A percentile compares a stretch with the other conserved stretches of the same genome.
Evolutionary conservation across 768 basidiomycete species (phyloP).

Genomic region (Boletus rex-veris): DNA sequence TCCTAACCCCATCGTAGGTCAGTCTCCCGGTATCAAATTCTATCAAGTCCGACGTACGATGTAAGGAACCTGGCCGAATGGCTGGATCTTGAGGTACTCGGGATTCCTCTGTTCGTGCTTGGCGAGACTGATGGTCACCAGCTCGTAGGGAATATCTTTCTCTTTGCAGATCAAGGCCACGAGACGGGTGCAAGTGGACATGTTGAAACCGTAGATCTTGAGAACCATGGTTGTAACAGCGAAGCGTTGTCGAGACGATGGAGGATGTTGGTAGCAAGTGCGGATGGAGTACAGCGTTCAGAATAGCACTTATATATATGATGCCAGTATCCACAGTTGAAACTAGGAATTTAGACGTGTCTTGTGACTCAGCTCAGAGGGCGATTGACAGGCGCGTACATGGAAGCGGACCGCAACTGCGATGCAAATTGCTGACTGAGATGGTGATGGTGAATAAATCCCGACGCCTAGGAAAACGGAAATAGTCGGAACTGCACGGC

Average conservation of each 20-base stretch:
- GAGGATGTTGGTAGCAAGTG: neutral
- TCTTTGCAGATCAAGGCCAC: constrained; percentile 53
- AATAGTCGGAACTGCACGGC: too few species aligned
- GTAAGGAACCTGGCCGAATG: constrained; percentile 53
- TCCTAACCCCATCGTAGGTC: constrained; percentile 30
- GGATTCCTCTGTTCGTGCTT: constrained; percentile 46
- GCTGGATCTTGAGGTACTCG: constrained; percentile 47
- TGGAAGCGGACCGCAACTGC: too few species aligned
- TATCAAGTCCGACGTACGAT: constrained; percentile 25
- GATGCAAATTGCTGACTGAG: too few species aligned
- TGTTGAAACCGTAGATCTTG: constrained; percentile 31
- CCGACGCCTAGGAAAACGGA: too few species aligned
- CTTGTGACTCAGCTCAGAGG: too few species aligned
- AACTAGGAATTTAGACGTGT: too few species aligned
- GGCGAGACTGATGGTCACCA: constrained; percentile 41
- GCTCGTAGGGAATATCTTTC: constrained; percentile 53
- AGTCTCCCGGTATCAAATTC: neutral
- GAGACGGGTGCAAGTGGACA: constrained; percentile 48
- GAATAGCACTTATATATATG: constrained; percentile 1
- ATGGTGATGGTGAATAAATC: too few species aligned
- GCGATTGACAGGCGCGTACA: too few species aligned
- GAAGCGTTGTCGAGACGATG: neutral
- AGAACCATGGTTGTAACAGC: constrained; percentile 32
- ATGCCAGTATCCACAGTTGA: too few species aligned
- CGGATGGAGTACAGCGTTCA: neutral